phyloP scores from a whole-genome alignment of 306 rosid genomes.

The Biancaea sappan region DNA sequence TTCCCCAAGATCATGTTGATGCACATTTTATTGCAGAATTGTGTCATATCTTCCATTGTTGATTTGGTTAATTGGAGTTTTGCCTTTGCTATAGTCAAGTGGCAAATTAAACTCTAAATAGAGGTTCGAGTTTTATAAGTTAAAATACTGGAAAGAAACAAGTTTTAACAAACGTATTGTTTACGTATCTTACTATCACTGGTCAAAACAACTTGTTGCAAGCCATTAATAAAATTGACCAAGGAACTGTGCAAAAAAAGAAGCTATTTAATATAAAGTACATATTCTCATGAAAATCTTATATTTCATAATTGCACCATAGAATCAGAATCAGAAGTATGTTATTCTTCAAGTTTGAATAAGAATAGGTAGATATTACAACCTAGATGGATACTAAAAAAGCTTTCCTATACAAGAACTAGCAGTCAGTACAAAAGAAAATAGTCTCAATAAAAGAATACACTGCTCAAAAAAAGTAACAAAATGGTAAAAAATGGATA shows the following conservation, averaged over 20 bases:
- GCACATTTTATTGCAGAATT: background rate
- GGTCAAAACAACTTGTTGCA: constrained; percentile 5
- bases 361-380: constrained; percentile 13
- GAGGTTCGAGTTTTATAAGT: constrained; percentile 16
- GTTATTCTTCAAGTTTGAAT: background rate
- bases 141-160: constrained; percentile 21
- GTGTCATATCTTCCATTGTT: background rate
- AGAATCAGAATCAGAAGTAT: constrained; percentile 7
- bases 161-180: constrained; percentile 28
- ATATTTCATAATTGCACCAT: constrained; percentile 1
- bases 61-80: background rate
- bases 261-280: constrained; percentile 10
- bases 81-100: background rate
- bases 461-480: constrained; percentile 27
- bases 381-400: constrained; percentile 22
- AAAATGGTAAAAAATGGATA: background rate
- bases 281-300: constrained; percentile 4
- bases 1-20: background rate
- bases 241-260: background rate
- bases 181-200: constrained; percentile 15
- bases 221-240: constrained; percentile 2
- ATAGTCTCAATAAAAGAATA: constrained; percentile 8
- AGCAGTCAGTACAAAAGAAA: constrained; percentile 2
- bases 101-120: constrained; percentile 15
- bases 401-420: constrained; percentile 5